A percentile compares a stretch with the other conserved stretches of the same genome.
Evolutionary conservation across 2,329 filamentous ascomycete genomes (phyloP).

Genomic region (Sphaerostilbella broomeana): DNA sequence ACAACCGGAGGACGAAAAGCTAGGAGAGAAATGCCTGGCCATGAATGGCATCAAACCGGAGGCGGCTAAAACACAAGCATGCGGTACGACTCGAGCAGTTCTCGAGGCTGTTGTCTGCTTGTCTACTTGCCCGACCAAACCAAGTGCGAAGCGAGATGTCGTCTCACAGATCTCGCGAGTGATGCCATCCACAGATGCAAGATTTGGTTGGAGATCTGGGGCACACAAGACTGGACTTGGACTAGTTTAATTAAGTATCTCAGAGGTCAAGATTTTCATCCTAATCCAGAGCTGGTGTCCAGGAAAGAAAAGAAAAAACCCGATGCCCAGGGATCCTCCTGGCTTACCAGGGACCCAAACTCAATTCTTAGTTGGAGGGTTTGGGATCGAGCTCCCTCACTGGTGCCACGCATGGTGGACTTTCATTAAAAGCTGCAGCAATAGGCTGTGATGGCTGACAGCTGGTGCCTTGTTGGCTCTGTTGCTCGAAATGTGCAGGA

Average conservation of each 20-base stretch:
- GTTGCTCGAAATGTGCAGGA: neutral
- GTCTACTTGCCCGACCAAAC: no score
- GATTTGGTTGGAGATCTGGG: slow-evolving; percentile 4
- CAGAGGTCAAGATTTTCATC: no score
- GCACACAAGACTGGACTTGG: neutral
- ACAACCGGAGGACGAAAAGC: neutral
- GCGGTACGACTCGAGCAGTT: neutral
- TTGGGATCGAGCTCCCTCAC: neutral
- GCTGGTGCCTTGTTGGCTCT: neutral
- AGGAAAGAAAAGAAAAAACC: no score
- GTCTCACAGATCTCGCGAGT: slow-evolving; percentile 12
- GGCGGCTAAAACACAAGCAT: neutral
- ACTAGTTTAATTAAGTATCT: no score
- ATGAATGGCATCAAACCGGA: neutral
- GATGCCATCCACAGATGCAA: slow-evolving; percentile 7
- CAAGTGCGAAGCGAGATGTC: slow-evolving; percentile 10
- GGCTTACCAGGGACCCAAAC: no score
- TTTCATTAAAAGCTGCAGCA: slow-evolving; percentile 6
- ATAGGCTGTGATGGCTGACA: slow-evolving; percentile 3
- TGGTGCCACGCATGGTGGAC: slow-evolving; percentile 10
- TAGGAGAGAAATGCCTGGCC: neutral
- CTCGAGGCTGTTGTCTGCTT: no score
- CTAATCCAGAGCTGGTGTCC: no score
- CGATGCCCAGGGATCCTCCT: no score
- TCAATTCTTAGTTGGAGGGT: no score